Percentiles rank a stretch among this genome's conserved stretches.
These are phyloP conservation scores for Rhizopogon hawkerae DNA, from an alignment of 1,284 basidiomycete genomes.

Conservation along the genomic window DNA sequence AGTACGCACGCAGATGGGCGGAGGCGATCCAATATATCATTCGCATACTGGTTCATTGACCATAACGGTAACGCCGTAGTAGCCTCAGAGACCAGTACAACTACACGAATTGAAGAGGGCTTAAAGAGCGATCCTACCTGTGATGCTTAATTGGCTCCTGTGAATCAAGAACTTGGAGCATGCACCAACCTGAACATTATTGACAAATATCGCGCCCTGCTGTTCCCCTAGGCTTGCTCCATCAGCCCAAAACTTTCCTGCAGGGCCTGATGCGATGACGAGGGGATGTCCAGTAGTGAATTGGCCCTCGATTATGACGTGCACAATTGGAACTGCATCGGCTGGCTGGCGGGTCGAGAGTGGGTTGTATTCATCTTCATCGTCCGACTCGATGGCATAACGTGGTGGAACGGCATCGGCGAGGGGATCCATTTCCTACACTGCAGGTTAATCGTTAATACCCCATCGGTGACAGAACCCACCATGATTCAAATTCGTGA, in stretches of 20 bases:
- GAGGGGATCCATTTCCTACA: slow-evolving; percentile 46
- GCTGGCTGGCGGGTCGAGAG: slow-evolving; percentile 16
- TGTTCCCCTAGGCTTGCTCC: slow-evolving; percentile 46
- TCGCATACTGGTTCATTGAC: slow-evolving; percentile 44
- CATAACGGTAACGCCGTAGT: slow-evolving; percentile 38
- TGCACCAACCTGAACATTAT: slow-evolving; percentile 37
- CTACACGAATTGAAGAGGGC: slow-evolving; percentile 39
- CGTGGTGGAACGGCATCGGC: slow-evolving; percentile 49
- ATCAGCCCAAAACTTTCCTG: slow-evolving; percentile 42
- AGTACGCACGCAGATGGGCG: slow-evolving; percentile 38
- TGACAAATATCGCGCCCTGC: slow-evolving; percentile 37
- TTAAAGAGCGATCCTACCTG: slow-evolving; percentile 47
- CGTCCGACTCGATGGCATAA: slow-evolving; percentile 58
- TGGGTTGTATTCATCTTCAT: slow-evolving; percentile 54
- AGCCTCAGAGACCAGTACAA: slow-evolving; percentile 47
- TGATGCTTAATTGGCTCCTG: slow-evolving; percentile 3
- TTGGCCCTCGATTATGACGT: slow-evolving; percentile 34
- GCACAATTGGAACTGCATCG: slow-evolving; percentile 19
- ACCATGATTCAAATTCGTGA: slow-evolving; percentile 16
- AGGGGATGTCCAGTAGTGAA: slow-evolving; percentile 25
- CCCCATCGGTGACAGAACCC: background rate
- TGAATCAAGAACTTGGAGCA: background rate
- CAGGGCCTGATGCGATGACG: slow-evolving; percentile 39
- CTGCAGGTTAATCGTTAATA: slow-evolving; percentile 1
- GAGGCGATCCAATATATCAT: slow-evolving; percentile 34